Base-by-base conservation (phyloP, 2,329 filamentous ascomycete genomes). In the Aspergillus phoenicis region DNA sequence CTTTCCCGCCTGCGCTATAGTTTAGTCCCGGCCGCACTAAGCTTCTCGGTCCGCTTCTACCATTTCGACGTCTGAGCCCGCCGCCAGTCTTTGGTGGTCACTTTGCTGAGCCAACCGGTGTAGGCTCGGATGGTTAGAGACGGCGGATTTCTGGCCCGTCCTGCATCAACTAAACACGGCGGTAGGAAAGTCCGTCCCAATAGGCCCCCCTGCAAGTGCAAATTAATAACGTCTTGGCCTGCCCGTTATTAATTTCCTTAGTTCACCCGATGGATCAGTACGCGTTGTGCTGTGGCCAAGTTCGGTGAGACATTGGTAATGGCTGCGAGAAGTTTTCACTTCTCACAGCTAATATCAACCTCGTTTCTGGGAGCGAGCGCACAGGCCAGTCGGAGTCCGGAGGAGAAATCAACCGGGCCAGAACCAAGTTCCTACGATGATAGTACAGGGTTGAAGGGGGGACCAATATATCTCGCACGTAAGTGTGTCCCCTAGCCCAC, bases 201-300 rank as follows among this genome's bases (percentile, higher is more conserved):
- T 30, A n/a, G 26, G 26, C 52, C 22, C 38, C 6, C 38, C 38
- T 36, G 33, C 33, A 36, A 36, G 33, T 36, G 33, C 11, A 36
- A 36, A 15, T 36, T 36, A 36, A 36, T 15, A 36, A 36, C 33
- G 33, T 36, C 11, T 11, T 26, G 15, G 13, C 52, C 52, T 39
- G 8, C 7, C 33, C 33, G 52, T 20, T 30, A n/a, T 24, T 26
- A 15, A 20, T 53, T 39, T n/a, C 38, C 38, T 20, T 28, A 41
- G 53, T 56, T 28, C 38, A 30, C 15, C 52, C 38, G 52, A 55
- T 41, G 52, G 53, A 56, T 56, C 53, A 56, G 43, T 56, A 56
- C 43, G 53, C 53, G 39, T 47, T 56, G 47, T 33, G 26, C 26
- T 30, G 47, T 51, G 47, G 28, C 47, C 26, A n/a, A 10, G 2